A percentile compares a stretch with the other conserved stretches of the same genome.
Conservation (phyloP, 768 basidiomycete genomes). For the Hypsizygus marmoreus region DNA sequence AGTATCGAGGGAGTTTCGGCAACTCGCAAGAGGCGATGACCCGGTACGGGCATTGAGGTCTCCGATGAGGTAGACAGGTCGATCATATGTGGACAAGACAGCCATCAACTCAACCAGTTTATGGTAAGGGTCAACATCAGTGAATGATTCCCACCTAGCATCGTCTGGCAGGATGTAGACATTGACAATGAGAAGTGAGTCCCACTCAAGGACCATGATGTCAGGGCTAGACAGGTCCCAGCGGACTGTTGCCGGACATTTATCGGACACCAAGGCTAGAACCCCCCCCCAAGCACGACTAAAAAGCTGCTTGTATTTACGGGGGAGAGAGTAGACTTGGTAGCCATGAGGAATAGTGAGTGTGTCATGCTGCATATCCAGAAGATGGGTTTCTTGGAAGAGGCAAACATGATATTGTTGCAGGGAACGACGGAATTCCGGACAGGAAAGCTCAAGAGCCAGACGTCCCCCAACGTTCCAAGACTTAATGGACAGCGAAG, state of each 20-base stretch:
- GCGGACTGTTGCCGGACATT: background rate
- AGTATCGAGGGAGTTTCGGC: background rate
- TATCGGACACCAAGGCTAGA: background rate
- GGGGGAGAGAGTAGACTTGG: background rate
- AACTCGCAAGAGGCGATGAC: background rate
- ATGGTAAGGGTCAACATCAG: background rate
- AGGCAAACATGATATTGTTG: background rate
- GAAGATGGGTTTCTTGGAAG: constrained; percentile 3
- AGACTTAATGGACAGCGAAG: background rate
- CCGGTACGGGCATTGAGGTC: constrained; percentile 6
- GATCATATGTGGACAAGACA: background rate
- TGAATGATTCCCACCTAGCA: background rate
- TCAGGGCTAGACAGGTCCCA: background rate
- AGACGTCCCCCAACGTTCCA: constrained; percentile 1
- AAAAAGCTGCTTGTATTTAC: background rate
- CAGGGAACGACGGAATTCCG: background rate
- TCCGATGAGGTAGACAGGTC: background rate
- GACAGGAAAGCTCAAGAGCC: constrained; percentile 1
- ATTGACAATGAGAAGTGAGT: background rate
- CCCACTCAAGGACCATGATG: constrained; percentile 1
- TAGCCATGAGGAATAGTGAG: background rate
- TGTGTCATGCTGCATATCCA: background rate
- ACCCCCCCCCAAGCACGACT: background rate
- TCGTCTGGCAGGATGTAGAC: constrained; percentile 1
- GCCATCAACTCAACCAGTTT: background rate